phyloP scores from a whole-genome alignment of 179 eudicot species.

The Nepenthes alata region DNA sequence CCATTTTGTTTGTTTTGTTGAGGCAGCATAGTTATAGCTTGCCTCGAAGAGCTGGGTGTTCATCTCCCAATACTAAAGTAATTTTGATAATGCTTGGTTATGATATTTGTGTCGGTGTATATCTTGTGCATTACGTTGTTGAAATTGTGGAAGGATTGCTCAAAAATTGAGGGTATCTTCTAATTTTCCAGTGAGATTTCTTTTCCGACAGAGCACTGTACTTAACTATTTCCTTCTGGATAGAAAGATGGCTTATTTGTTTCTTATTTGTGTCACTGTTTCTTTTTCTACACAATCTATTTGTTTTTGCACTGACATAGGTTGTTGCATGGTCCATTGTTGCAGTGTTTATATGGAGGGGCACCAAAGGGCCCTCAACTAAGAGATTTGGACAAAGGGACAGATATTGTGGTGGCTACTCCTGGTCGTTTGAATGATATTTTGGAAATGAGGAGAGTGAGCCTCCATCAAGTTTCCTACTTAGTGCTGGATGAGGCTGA shows the following conservation, averaged over 20 bases:
- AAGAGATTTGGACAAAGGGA: conserved; percentile 69
- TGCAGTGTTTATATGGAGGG: conserved; percentile 94
- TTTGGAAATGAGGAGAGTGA: conserved; percentile 66
- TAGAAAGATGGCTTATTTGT: too few relatives aligned
- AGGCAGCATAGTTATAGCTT: neutral
- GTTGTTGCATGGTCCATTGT: neutral
- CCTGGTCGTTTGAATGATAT: conserved; percentile 99
- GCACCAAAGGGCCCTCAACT: conserved; percentile 95
- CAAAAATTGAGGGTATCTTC: too few relatives aligned
- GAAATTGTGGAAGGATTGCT: too few relatives aligned
- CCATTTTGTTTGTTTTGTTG: neutral
- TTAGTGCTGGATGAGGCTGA: conserved; percentile 98
- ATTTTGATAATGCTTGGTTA: too few relatives aligned
- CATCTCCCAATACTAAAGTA: too few relatives aligned
- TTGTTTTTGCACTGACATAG: neutral
- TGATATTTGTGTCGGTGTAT: too few relatives aligned
- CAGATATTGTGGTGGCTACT: conserved; percentile 90
- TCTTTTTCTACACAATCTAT: too few relatives aligned
- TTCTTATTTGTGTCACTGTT: too few relatives aligned
- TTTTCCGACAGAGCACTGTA: too few relatives aligned
- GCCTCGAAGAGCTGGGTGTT: neutral
- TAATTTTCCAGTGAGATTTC: too few relatives aligned
- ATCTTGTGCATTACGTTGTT: too few relatives aligned
- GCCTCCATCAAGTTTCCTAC: conserved; percentile 75
- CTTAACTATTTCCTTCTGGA: too few relatives aligned